A percentile compares a stretch with the other conserved stretches of the same genome.
Conservation (phyloP, 139 green algal species). For the Haematococcus lacustris region DNA sequence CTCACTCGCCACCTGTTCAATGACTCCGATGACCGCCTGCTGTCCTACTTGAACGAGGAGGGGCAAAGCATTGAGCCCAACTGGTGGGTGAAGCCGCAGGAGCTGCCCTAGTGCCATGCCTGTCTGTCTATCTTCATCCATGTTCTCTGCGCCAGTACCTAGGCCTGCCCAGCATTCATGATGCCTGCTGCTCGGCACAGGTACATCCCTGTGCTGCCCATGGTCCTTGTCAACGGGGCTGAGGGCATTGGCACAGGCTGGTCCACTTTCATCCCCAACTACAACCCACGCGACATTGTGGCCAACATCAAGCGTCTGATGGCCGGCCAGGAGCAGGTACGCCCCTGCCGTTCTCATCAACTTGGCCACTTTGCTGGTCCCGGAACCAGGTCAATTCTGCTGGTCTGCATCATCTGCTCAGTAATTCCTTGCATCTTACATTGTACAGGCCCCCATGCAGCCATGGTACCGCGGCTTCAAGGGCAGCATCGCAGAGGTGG, state of each 20-base stretch:
- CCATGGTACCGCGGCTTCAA: conserved; percentile 75
- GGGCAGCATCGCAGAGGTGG: conserved; percentile 63
- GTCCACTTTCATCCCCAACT: conserved; percentile 96
- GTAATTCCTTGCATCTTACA: background rate
- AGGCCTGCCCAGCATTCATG: background rate
- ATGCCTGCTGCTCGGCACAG: no score
- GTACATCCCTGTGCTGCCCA: conserved; percentile 81
- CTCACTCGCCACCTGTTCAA: conserved; percentile 87
- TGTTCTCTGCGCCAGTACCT: background rate
- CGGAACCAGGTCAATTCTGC: no score
- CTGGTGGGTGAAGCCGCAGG: conserved; percentile 65
- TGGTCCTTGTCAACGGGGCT: conserved; percentile 91
- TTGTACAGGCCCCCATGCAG: conserved; percentile 54
- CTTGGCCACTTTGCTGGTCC: no score
- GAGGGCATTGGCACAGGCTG: conserved; percentile 99
- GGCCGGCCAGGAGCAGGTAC: conserved; percentile 49
- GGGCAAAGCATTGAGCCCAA: conserved; percentile 93
- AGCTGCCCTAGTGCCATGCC: background rate
- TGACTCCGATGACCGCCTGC: conserved; percentile 83
- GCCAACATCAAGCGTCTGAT: conserved; percentile 85
- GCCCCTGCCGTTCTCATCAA: no score
- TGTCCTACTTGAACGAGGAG: conserved; percentile 93
- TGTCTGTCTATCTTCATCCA: background rate
- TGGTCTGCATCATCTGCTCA: background rate
- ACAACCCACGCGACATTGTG: conserved; percentile 88